Conservation (phyloP, 345 rosid genomes). For the Streptanthus diversifolius region DNA sequence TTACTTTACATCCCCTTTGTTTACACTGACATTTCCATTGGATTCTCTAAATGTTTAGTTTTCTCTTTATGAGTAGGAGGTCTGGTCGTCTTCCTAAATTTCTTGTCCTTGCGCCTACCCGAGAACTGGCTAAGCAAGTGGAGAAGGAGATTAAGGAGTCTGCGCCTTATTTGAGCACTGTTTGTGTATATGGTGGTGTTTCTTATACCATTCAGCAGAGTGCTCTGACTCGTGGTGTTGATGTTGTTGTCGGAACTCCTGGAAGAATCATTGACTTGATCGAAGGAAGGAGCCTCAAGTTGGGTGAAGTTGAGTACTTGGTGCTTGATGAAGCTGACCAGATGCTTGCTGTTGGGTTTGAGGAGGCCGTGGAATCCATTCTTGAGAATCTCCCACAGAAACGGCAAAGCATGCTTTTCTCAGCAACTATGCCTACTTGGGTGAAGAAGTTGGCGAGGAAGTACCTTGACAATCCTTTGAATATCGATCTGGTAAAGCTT, state of each 20-base stretch:
- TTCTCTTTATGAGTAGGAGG: conserved; percentile 41
- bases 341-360: conserved; percentile 99
- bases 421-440: conserved; percentile 99
- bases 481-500: conserved; percentile 74
- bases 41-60: background rate
- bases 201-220: conserved; percentile 73
- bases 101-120: conserved; percentile 83
- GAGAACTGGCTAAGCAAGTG: conserved; percentile 93
- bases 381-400: conserved; percentile 78
- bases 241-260: conserved; percentile 97
- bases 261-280: conserved; percentile 91
- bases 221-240: conserved; percentile 88
- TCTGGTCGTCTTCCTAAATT: conserved; percentile 68
- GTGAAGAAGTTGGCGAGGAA: conserved; percentile 90
- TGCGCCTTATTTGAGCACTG: conserved; percentile 76
- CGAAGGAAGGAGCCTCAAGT: conserved; percentile 63
- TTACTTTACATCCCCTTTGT: background rate
- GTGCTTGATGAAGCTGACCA: conserved; percentile 99
- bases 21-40: background rate
- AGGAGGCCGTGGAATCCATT: conserved; percentile 88
- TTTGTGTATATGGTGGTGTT: conserved; percentile 96
- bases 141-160: conserved; percentile 94
- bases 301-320: conserved; percentile 86
- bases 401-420: conserved; percentile 97
- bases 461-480: conserved; percentile 80